Evolutionary conservation across 768 basidiomycete species (phyloP), one percentile per base, ranked within the genome.

Genomic region (Russula ochroleuca): DNA sequence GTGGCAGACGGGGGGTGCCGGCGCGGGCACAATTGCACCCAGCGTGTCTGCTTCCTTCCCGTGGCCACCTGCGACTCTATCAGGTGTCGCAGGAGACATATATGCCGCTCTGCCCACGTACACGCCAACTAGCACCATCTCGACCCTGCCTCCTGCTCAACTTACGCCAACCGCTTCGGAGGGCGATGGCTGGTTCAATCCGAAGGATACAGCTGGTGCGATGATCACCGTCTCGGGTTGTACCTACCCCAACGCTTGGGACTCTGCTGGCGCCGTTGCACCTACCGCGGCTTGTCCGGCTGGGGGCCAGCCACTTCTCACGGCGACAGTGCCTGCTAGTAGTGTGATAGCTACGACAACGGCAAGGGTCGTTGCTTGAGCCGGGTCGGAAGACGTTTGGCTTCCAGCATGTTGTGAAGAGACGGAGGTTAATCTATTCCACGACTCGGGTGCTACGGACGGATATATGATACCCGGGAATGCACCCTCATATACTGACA

Each of bases 1-100:
- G 9, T 87, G 86, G 75, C 87, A 88, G 69, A 91, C 89, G 8
- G 90, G 90, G 69, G 85, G 76, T 70, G 77, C 71, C 70, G 86
- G 77, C 68, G 86, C 75, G 59, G 79, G 75, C 59, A 81, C 74
- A 62, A 81, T 80, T 70, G 77, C 70, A 45, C 77, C 77, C 59
- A 75, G 72, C 69, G 81, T 67, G 65, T 71, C 76, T 15, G 70
- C 77, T 2, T 70, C 72, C 19, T 83, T 82, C 70, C 78, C 77
- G 3, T 89, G 85, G 78, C 85, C 85, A 2, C 83, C 84, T 25
- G 68, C 80, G 3, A 76, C 79, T 4, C 73, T 88, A 59, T 78
- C 73, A 19, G 83, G 70, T 73, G 77, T 71, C 74, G 78, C 73
- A 14, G 73, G 71, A 1, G 69, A 3, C 19, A 10, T 73, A 31